Conservation (phyloP, 176 grass and related monocot species). For the Neostapfia colusana region DNA sequence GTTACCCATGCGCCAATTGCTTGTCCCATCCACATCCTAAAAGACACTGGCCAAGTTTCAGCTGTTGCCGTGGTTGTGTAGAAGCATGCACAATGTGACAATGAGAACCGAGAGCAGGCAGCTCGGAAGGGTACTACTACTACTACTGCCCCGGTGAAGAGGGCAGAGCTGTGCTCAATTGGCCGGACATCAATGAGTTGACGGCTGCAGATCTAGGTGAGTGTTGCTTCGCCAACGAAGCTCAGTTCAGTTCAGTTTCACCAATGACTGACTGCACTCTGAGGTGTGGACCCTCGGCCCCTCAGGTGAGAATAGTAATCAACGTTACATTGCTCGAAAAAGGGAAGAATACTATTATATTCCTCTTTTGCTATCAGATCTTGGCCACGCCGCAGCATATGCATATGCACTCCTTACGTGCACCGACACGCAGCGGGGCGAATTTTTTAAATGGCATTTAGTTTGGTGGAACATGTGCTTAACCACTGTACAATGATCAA, state of each 20-base stretch:
- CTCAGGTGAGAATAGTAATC: not conserved
- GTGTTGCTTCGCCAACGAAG: not conserved
- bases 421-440: constrained; percentile 2
- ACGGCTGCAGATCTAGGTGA: not conserved
- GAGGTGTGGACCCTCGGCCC: not conserved
- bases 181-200: not conserved
- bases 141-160: not conserved
- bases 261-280: not conserved
- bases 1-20: not conserved
- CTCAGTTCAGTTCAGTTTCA: not conserved
- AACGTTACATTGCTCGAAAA: not conserved
- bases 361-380: too few species aligned
- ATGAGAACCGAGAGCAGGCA: not conserved
- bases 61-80: not conserved
- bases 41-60: not conserved
- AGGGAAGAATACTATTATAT: not conserved
- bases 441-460: not conserved
- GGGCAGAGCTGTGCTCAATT: not conserved
- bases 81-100: constrained; percentile 13
- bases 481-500: not conserved
- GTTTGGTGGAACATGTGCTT: constrained; percentile 12
- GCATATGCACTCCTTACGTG: not conserved
- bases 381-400: not conserved
- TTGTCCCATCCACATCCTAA: constrained; percentile 14
- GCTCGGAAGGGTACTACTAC: too few species aligned